Base-by-base conservation (phyloP, 768 basidiomycete genomes). In the Lactarius hengduanensis region DNA sequence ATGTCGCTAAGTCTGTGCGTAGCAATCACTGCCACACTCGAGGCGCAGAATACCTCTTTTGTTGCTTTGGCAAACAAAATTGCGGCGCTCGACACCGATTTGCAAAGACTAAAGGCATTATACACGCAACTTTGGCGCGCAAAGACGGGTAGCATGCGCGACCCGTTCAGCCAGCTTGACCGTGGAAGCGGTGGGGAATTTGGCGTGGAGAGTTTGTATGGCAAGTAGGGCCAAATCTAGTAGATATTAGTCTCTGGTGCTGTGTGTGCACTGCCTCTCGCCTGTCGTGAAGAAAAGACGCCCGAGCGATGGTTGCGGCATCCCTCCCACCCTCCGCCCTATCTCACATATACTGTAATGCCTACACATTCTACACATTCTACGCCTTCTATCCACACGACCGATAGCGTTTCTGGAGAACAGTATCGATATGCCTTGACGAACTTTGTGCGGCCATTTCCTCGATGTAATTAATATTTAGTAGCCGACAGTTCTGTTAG, bases 341-440 rank as follows among this genome's bases (percentile, higher is more conserved):
- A 45, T 45, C 43, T 45, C 43, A 45, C n/a, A 22, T 47, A 30
- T 56, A 38, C 36, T 38, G 36, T 38, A 11, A 56, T 56, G 28
- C 30, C 28, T 56, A 32, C 55, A 18, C 4, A 16, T n/a, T 58
- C 41, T 28, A 36, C 40, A 3, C 43, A 30, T 16, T 30, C 67
- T 7, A 30, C 36, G 32, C 36, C 64, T 10, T 65, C 65, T 22
- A 20, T 47, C 20, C 43, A 43, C 15, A 20, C 66, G 13, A 6
- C 59, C 26, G 78, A 80, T 63, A 65, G 72, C 6, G 79, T 83
- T 61, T 77, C 80, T 15, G 78, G 81, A 55, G 89, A 91, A 64
- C 88, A 91, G 70, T 92, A 92, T 73, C 86, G 89, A 65, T 92
- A 93, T 77, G 92, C 91, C 5, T 79, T 94, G 71, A 86, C 88